Evolutionary conservation across 805 yeast genomes (phyloP).

Genomic region (Cyberlindnera saturnus): DNA sequence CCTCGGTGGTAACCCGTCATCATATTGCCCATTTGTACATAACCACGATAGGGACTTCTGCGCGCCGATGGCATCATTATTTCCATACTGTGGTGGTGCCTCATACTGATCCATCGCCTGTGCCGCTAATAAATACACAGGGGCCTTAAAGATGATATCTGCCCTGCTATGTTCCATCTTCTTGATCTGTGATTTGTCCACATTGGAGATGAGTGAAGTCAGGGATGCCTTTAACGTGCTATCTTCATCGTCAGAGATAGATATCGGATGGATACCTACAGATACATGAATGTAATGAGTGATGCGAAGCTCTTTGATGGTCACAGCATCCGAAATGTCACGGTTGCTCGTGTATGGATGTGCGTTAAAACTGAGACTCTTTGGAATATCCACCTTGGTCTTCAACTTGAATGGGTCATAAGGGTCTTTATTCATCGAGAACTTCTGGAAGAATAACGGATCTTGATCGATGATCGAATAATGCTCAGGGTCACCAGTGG

Average conservation of each 20-base stretch:
- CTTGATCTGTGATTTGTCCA: no score
- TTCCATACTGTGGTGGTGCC: slow-evolving; percentile 7
- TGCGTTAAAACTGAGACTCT: slow-evolving; percentile 4
- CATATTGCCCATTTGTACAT: slow-evolving; percentile 17
- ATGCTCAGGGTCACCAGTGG: neutral
- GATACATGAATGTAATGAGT: slow-evolving; percentile 9
- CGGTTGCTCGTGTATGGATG: slow-evolving; percentile 15
- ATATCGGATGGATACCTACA: slow-evolving; percentile 4
- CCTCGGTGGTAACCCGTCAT: slow-evolving; percentile 14
- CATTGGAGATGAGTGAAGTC: no score
- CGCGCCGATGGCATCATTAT: neutral
- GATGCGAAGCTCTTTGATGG: slow-evolving; percentile 3
- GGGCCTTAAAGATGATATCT: slow-evolving; percentile 12
- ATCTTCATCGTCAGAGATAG: neutral
- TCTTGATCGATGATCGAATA: neutral
- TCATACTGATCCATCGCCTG: neutral
- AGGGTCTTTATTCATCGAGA: slow-evolving; percentile 2
- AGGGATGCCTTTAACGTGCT: no score
- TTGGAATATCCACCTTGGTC: slow-evolving; percentile 9
- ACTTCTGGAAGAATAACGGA: neutral
- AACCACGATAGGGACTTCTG: slow-evolving; percentile 13
- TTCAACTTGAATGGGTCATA: slow-evolving; percentile 4
- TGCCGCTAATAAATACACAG: slow-evolving; percentile 9
- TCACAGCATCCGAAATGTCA: neutral
- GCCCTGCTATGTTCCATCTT: neutral